Base-by-base conservation (phyloP, 257 asterid genomes). In the Gentiana macrophylla region DNA sequence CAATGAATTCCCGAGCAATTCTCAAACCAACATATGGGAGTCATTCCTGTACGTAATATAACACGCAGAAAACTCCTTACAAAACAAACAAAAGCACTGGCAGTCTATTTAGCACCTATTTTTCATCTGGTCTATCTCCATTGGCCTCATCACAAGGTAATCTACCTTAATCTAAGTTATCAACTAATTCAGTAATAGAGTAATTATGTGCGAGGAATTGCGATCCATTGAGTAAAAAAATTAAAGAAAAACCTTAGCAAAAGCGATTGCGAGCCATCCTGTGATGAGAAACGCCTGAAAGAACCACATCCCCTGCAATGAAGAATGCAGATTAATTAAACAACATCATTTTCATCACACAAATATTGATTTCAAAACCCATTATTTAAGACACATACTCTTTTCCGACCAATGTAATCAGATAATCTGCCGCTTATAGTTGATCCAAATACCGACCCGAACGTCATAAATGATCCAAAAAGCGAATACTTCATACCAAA, bases 371-470 rank as follows among this genome's bases (percentile, higher is more conserved):
- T 24, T 24, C 24, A 24, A 24, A 24, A 24, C 24, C 0, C 24
- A 24, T 1, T 41, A 41, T 41, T 5, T 5, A 41, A 43, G 8
- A 41, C 6, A 62, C 73, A 0, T 64, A 70, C 75, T n/a, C 67
- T 43, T 64, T 55, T 60, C 50, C 67, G 63, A 10, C 75, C 75
- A 35, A 59, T 43, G 48, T 55, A 54, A 51, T 60, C 70, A 32
- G 75, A 61, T 15, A 64, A 5, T 49, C 37, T 60, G 56, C 75
- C 70, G 55, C 75, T 60, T 53, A 55, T 34, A 45, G 64, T 55
- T 41, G 75, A 53, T 11, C 75, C 75, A 0, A 70, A 33, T 56
- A 62, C 60, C 46, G 70, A 59, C 53, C 75, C 70, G 37, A 70
- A 62, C 47, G 66, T 64, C 61, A 56, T 32, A 24, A 70, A 24